Percentiles rank a stretch among this genome's conserved stretches.
phyloP scores from a whole-genome alignment of 768 basidiomycete species.

The Tricholoma bakamatsutake region DNA sequence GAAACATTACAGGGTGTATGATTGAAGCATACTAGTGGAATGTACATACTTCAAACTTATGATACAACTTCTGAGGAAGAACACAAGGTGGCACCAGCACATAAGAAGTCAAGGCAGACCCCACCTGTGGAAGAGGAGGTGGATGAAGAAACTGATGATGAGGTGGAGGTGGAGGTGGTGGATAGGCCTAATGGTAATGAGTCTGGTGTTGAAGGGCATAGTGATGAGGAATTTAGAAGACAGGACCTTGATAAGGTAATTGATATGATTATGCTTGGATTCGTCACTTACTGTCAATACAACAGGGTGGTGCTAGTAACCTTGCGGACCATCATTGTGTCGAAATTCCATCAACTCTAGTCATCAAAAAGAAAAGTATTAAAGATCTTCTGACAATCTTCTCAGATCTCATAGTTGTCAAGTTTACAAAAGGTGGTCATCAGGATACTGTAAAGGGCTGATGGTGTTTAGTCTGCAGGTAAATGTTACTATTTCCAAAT shows the following conservation, averaged over 20 bases:
- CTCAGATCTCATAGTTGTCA: background rate
- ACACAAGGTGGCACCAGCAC: background rate
- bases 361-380: background rate
- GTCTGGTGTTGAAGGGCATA: too few species aligned
- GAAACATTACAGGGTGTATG: too few species aligned
- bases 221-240: too few species aligned
- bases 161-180: too few species aligned
- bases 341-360: background rate
- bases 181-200: too few species aligned
- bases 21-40: too few species aligned
- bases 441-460: background rate
- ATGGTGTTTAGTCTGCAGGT: conserved; percentile 1
- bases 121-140: too few species aligned
- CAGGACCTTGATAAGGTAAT: background rate
- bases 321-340: background rate
- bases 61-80: background rate
- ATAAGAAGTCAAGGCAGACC: too few species aligned
- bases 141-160: too few species aligned
- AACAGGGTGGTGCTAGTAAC: background rate
- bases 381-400: conserved; percentile 2
- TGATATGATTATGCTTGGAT: background rate
- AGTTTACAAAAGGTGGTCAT: background rate
- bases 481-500: background rate
- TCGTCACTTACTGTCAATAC: too few species aligned
- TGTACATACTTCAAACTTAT: too few species aligned